Evolutionary conservation across 1,284 basidiomycete genomes (phyloP).

Genomic region (Gastroboletus turbinatus): DNA sequence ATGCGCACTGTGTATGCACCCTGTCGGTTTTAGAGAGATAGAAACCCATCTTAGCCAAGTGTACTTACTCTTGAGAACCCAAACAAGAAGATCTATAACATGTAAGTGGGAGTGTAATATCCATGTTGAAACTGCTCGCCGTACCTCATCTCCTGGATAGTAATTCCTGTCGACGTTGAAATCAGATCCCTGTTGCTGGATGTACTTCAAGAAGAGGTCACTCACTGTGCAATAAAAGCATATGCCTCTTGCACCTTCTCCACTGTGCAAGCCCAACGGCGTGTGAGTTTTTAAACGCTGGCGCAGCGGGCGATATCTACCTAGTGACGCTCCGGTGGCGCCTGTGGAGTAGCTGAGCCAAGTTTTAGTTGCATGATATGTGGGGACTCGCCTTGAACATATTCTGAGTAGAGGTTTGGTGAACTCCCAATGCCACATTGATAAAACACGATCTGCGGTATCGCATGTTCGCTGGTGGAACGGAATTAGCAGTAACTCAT

Average conservation of each 20-base stretch:
- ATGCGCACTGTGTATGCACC: conserved; percentile 73
- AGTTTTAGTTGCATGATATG: background rate
- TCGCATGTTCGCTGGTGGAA: conserved; percentile 39
- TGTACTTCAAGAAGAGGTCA: conserved; percentile 3
- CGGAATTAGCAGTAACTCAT: background rate
- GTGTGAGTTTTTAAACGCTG: conserved; percentile 5
- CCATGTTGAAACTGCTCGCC: background rate
- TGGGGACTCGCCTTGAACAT: conserved; percentile 44
- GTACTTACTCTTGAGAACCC: conserved; percentile 64
- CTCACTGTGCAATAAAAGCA: conserved; percentile 71
- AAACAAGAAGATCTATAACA: conserved; percentile 61
- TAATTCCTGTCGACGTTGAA: conserved; percentile 50
- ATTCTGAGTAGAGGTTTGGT: conserved; percentile 54
- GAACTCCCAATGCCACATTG: conserved; percentile 69
- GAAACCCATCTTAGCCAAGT: background rate
- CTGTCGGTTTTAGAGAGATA: conserved; percentile 24
- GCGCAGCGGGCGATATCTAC: conserved; percentile 32
- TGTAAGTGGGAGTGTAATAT: conserved; percentile 7
- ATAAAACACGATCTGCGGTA: conserved; percentile 69
- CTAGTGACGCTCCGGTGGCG: conserved; percentile 56
- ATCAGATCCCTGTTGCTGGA: background rate
- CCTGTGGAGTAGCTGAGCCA: conserved; percentile 40
- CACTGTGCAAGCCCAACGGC: conserved; percentile 34
- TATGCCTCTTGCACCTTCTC: conserved; percentile 75
- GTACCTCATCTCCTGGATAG: conserved; percentile 65